phyloP scores from a whole-genome alignment of 352 stramenopile species.

The Globisporangium radiosum region DNA sequence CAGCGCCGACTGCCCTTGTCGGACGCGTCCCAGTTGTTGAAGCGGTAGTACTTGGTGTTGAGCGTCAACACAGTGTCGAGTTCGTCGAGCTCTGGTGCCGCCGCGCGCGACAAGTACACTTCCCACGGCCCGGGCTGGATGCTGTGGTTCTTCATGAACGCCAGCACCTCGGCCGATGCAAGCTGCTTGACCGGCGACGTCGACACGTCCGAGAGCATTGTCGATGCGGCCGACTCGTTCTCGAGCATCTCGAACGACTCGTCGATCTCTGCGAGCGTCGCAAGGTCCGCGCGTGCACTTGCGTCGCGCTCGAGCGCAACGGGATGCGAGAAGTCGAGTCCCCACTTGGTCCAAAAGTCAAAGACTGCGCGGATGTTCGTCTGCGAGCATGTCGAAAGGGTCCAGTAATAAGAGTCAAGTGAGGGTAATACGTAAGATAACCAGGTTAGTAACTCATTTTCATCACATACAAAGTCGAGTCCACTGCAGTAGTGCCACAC shows the following conservation, averaged over 20 bases:
- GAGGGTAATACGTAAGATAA: not conserved
- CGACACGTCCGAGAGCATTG: constrained; percentile 47
- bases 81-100: constrained; percentile 60
- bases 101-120: constrained; percentile 65
- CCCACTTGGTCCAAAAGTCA: constrained; percentile 82
- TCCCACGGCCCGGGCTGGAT: constrained; percentile 79
- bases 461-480: not conserved
- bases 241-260: constrained; percentile 58
- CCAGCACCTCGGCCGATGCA: constrained; percentile 52
- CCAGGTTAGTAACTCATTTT: too few relatives aligned
- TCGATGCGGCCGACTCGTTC: constrained; percentile 26
- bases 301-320: constrained; percentile 17
- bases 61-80: constrained; percentile 55
- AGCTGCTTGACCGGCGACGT: constrained; percentile 62
- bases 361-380: constrained; percentile 68
- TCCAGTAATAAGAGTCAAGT: not conserved
- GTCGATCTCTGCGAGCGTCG: constrained; percentile 49
- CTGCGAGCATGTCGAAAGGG: constrained; percentile 13
- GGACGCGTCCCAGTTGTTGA: constrained; percentile 65
- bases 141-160: constrained; percentile 72
- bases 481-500: not conserved
- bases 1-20: constrained; percentile 62
- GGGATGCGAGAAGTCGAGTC: constrained; percentile 50
- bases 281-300: constrained; percentile 23
- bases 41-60: constrained; percentile 73